Base-by-base conservation (phyloP, 2,329 filamentous ascomycete species). In the Xylariaceae sp. region DNA sequence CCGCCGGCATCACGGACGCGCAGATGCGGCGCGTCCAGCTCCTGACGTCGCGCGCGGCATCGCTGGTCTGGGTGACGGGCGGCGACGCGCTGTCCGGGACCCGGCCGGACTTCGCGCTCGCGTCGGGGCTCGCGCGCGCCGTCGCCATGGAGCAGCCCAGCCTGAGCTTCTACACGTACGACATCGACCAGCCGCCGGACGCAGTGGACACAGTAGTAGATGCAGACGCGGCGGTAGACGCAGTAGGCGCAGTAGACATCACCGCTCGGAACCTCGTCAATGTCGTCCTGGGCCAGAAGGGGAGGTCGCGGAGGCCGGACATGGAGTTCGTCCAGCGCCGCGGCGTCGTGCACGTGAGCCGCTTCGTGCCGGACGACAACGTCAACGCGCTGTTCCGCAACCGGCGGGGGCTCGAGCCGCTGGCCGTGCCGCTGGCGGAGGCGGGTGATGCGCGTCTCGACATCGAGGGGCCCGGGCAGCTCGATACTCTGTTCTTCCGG, bases 131-230 rank as follows among this genome's bases (percentile, higher is more conserved):
- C 5, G 26, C 38, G 9, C 21, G 44, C 3, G 33, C 44, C 8
- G 16, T 47, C 5, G 39, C 28, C n/a, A 17, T 47, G 13, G 44
- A 47, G 23, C 44, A 47, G 25, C 44, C 44, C 1, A 32, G 42
- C 3, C 36, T 45, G n/a, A 29, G 31, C 10, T 43, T 45, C 24
- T 36, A 32, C 29, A 36, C 32, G 3, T 38, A 27, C 16, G 44
- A 47, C 24, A 19, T 47, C 9, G 44, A 44, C 10, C 19, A 31
- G 0, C 31, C 37, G 3, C n/a, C n/a, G n/a, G n/a, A n/a, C n/a
- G n/a, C n/a, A n/a, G n/a, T n/a, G n/a, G n/a, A n/a, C n/a, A n/a
- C n/a, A n/a, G n/a, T n/a, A n/a, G n/a, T n/a, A n/a, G n/a, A n/a
- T n/a, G 29, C 38, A 2, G 14, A 5, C 1, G 14, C 25, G 25